Percentiles rank a stretch among this genome's conserved stretches.
Conservation (phyloP, 2,329 filamentous ascomycete species). For the Hypoxylon sp. region DNA sequence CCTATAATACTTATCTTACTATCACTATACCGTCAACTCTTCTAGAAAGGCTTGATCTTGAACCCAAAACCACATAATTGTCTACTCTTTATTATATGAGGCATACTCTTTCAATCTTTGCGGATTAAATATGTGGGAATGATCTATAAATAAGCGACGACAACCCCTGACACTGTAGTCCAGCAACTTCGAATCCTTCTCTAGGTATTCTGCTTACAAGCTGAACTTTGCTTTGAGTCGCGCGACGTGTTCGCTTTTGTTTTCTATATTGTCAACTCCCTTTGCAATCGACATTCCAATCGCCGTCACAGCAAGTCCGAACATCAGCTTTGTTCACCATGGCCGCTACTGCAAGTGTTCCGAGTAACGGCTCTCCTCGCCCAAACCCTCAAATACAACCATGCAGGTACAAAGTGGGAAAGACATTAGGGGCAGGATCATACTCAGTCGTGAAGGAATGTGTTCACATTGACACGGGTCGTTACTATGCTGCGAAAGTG, state of each 20-base stretch:
- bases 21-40: neutral
- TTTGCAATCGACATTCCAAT: slow-evolving; percentile 1
- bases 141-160: slow-evolving; percentile 22
- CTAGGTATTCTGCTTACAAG: slow-evolving; percentile 21
- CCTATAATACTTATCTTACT: neutral
- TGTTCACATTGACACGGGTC: slow-evolving; percentile 96
- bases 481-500: slow-evolving; percentile 98
- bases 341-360: slow-evolving; percentile 47
- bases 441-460: slow-evolving; percentile 99
- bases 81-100: neutral
- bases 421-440: slow-evolving; percentile 95
- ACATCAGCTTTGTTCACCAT: slow-evolving; percentile 36
- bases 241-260: neutral
- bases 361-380: slow-evolving; percentile 52
- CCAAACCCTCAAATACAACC: slow-evolving; percentile 82
- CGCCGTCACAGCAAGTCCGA: neutral
- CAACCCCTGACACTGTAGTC: slow-evolving; percentile 28
- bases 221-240: slow-evolving; percentile 5
- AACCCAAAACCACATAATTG: neutral
- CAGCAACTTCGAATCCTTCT: slow-evolving; percentile 27
- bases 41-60: neutral
- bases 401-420: slow-evolving; percentile 98
- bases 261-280: slow-evolving; percentile 1
- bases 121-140: slow-evolving; percentile 23
- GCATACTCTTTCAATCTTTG: slow-evolving; percentile 13